These are phyloP conservation scores for Thielaviopsis ethacetica DNA, from an alignment of 2,329 filamentous ascomycete genomes.

Conservation along the genomic window DNA sequence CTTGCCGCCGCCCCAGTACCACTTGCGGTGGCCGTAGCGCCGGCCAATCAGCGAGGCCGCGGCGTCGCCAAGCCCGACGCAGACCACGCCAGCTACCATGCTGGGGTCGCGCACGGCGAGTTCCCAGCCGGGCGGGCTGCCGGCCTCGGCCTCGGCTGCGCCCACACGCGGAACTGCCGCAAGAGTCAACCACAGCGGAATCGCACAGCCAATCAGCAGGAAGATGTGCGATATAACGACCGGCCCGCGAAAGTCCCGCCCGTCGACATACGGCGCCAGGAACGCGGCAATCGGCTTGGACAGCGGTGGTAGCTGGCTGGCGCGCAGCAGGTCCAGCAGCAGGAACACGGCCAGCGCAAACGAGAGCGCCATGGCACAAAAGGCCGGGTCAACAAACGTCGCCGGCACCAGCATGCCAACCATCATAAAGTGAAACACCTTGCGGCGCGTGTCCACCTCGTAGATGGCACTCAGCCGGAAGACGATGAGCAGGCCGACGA, in stretches of 20 bases:
- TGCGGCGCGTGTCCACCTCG: conserved; percentile 88
- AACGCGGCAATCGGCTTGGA: conserved; percentile 76
- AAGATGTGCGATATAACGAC: conserved; percentile 96
- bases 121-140: conserved; percentile 51
- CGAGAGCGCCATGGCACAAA: conserved; percentile 61
- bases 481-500: conserved; percentile 56
- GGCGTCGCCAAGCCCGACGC: conserved; percentile 88
- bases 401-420: conserved; percentile 86
- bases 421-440: conserved; percentile 98
- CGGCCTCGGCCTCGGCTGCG: conserved; percentile 7
- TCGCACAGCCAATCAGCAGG: conserved; percentile 82
- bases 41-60: conserved; percentile 82
- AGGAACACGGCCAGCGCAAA: conserved; percentile 73
- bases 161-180: conserved; percentile 43
- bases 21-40: conserved; percentile 73
- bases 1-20: conserved; percentile 94
- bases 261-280: conserved; percentile 85
- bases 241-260: conserved; percentile 77
- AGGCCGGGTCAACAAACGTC: conserved; percentile 73
- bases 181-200: conserved; percentile 80
- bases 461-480: conserved; percentile 58
- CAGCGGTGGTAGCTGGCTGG: conserved; percentile 78
- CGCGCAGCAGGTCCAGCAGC: conserved; percentile 73
- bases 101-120: conserved; percentile 57
- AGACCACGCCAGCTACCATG: conserved; percentile 85